Base-by-base conservation (phyloP, 129 eudicot species). In the Heracleum sosnowskyi region DNA sequence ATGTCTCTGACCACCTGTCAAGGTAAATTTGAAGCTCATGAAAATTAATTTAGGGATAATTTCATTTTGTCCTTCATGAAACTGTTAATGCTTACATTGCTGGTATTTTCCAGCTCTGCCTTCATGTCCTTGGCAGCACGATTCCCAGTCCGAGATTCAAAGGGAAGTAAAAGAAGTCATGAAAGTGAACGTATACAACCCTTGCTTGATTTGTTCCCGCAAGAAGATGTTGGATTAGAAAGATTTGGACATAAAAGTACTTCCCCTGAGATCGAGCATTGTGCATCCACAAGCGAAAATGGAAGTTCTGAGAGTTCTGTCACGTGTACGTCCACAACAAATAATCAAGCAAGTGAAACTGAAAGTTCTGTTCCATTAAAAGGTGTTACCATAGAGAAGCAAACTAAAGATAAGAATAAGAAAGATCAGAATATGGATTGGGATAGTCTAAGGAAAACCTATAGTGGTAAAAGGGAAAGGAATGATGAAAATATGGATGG, bases 371-470 rank as follows among this genome's bases (percentile, higher is more conserved):
- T 66, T 53, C 78, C 40, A 36, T 15, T 47, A n/a, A 26, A 75
- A 81, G 70, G 81, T 76, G 80, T 34, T 10, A 69, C 69, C 2
- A 64, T 73, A 64, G 82, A 82, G 36, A 17, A 26, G 78, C 82
- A 83, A 66, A 78, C 51, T 35, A 86, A 76, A 37, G 68, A 7
- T 9, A 80, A 83, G 39, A 80, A 83, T 28, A 77, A 85, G 69
- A 57, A 63, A 76, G 85, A 86, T 79, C 33, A 3, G 31, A 40
- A 31, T 11, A 24, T 75, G 22, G 87, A 89, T 66, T 93, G 96
- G 96, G 98, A 90, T 41, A 80, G 82, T 29, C 46, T 90, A 37
- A 84, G 91, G 79, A 83, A 62, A 81, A 49, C 16, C 4, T 87
- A 80, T 44, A 64, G 72, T 45, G 44, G 44, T n/a, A 31, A 66